Percentiles rank a stretch among this genome's conserved stretches.
Conservation (phyloP, 768 basidiomycete species). For the Naganishia randhawae region DNA sequence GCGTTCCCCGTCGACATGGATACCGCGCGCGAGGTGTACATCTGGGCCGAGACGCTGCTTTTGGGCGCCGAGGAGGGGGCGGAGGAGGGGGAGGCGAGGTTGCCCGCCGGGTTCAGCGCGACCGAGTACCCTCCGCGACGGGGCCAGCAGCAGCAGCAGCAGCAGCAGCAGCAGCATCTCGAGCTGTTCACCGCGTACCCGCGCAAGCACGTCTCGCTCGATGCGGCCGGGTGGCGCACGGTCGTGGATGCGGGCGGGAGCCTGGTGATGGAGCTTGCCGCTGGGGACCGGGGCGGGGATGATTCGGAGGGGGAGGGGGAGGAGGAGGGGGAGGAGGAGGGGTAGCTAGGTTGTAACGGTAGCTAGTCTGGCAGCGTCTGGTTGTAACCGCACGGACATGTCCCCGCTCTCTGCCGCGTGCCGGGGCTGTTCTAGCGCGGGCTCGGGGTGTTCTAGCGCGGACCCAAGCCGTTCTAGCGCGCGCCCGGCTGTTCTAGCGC, state of each 20-base stretch:
- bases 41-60: constrained; percentile 47
- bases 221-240: constrained; percentile 38
- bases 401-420: too few relatives aligned
- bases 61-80: constrained; percentile 19
- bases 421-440: too few relatives aligned
- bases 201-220: constrained; percentile 36
- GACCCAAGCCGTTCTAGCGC: too few relatives aligned
- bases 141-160: neutral
- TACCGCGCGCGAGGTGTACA: constrained; percentile 36
- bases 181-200: constrained; percentile 44
- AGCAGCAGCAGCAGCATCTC: neutral
- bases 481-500: too few relatives aligned
- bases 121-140: constrained; percentile 8
- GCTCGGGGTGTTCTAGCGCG: too few relatives aligned
- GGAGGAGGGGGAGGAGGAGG: constrained; percentile 21
- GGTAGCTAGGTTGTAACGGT: neutral
- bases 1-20: constrained; percentile 30
- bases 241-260: constrained; percentile 41
- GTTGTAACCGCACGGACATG: too few relatives aligned
- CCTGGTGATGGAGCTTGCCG: constrained; percentile 39
- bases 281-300: constrained; percentile 33
- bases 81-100: neutral
- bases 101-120: constrained; percentile 31
- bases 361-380: neutral
- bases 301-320: constrained; percentile 27